Base-by-base conservation (phyloP, 768 basidiomycete species). In the Paxillus involutus region DNA sequence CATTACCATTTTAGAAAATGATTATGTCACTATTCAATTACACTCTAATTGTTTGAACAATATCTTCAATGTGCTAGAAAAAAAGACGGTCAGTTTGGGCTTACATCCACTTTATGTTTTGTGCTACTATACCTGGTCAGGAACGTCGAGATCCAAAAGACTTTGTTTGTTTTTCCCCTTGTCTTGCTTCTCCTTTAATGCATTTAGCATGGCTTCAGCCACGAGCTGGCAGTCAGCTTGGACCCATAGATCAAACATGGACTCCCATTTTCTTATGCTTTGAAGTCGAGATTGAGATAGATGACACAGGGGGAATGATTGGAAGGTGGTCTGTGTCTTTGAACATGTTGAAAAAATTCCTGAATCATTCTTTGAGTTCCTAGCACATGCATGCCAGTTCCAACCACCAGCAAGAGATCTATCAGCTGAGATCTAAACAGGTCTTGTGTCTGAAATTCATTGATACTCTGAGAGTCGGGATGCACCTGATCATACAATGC, bases 301-400 rank as follows among this genome's bases (percentile, higher is more conserved):
- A 59, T 36, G 2, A 47, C 16, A 8, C 10, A 7, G 11, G 44
- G 39, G 8, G 29, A n/a, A n/a, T n/a, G 40, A 8, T 32, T 6
- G 7, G 9, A 32, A 32, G 30, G 30, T 32, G 30, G 9, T 32
- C 30, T 32, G 30, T 2, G 1, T 32, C 30, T 32, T 2, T 32
- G 44, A 17, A 51, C 19, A 1, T 29, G 16, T 17, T 46, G 16
- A 6, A 43, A 24, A 29, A 57, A 57, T 2, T 49, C 29, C 6
- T n/a, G 24, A 10, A 57, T 49, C 2, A 60, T 44, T 43, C 47
- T 55, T 37, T 51, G 59, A 21, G 57, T 60, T 45, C 53, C 59
- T 8, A 53, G 30, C 4, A 60, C 45, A 29, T 59, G 48, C 51
- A 60, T 60, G 2, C 59, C 53, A 1, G 45, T 60, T 49, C 59